phyloP scores from a whole-genome alignment of 331 rosid genomes.

The Pyracantha coccinea region DNA sequence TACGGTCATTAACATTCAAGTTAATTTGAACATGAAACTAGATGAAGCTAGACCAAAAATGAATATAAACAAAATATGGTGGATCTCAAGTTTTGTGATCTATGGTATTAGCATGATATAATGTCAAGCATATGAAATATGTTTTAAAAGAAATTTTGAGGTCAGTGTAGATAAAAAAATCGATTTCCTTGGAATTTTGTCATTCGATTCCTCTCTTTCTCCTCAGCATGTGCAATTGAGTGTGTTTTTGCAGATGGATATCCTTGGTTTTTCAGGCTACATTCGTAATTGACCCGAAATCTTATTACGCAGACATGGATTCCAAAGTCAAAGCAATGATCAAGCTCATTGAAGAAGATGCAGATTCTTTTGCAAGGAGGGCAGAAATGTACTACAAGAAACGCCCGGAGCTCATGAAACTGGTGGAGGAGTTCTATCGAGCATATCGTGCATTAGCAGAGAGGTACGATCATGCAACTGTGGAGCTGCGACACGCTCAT shows the following conservation, averaged over 20 bases:
- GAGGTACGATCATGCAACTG: conserved; percentile 95
- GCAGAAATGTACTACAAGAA: conserved; percentile 99
- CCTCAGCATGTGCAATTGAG: background rate
- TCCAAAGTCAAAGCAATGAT: conserved; percentile 92
- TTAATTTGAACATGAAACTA: background rate
- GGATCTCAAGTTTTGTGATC: background rate
- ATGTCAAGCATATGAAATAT: background rate
- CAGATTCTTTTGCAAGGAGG: conserved; percentile 97
- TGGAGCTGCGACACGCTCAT: conserved; percentile 87
- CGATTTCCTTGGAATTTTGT: no score
- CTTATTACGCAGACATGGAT: conserved; percentile 68
- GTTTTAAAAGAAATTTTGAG: background rate
- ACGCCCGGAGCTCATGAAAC: conserved; percentile 92
- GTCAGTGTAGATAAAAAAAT: background rate
- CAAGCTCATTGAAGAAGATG: conserved; percentile 95
- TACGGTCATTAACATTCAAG: background rate
- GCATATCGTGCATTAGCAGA: conserved; percentile 99
- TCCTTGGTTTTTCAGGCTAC: background rate
- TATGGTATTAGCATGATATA: background rate
- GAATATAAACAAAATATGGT: background rate
- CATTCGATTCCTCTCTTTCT: background rate
- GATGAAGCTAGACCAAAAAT: background rate
- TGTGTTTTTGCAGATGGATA: background rate
- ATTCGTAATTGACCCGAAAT: background rate
- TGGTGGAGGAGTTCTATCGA: conserved; percentile 96